Percentiles rank a stretch among this genome's conserved stretches.
Conservation (phyloP, 140 eudicot species). For the Stevia rebaudiana region DNA sequence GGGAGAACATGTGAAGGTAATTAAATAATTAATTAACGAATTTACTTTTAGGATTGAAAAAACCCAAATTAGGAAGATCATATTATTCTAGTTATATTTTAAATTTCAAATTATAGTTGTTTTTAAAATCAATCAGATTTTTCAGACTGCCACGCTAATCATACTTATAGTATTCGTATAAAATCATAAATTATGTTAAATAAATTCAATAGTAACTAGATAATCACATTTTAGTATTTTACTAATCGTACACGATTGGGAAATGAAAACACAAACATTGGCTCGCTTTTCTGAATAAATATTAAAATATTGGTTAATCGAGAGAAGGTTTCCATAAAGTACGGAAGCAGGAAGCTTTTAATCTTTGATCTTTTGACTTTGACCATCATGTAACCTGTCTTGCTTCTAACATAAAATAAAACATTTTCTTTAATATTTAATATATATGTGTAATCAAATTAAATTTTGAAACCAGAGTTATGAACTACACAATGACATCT, state of each 20-base stretch:
- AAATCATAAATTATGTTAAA: neutral
- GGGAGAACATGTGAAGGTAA: constrained; percentile 28
- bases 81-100: neutral
- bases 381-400: neutral
- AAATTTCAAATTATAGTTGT: neutral
- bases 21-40: neutral
- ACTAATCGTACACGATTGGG: constrained; percentile 10
- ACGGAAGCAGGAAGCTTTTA: constrained; percentile 13
- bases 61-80: constrained; percentile 13
- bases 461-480: neutral
- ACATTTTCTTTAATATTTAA: neutral
- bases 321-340: constrained; percentile 18
- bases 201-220: neutral
- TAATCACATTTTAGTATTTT: neutral
- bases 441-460: neutral
- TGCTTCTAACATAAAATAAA: neutral
- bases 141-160: neutral
- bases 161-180: neutral
- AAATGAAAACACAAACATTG: constrained; percentile 9
- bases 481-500: neutral
- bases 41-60: neutral
- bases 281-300: constrained; percentile 13
- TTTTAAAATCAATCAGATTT: neutral
- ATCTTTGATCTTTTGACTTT: neutral
- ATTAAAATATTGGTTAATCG: constrained; percentile 20